Conservation (phyloP, 768 basidiomycete species). For the Mycena amicta region DNA sequence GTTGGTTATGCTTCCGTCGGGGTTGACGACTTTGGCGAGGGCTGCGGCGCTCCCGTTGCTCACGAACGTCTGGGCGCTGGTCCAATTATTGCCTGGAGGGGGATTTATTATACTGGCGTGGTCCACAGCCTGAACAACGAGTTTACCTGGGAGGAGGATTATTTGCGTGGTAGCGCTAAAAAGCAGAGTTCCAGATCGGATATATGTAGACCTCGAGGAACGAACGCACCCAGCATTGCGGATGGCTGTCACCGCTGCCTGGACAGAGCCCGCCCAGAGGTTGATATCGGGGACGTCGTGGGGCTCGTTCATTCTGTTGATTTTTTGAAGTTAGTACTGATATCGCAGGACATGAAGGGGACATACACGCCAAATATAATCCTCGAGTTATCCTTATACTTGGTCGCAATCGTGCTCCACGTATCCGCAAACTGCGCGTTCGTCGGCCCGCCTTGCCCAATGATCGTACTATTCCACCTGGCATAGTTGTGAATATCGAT, state of each 20-base stretch:
- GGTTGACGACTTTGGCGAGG: constrained; percentile 46
- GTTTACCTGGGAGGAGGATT: constrained; percentile 63
- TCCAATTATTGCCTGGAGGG: constrained; percentile 63
- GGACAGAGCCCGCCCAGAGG: constrained; percentile 53
- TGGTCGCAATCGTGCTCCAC: constrained; percentile 55
- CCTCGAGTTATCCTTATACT: constrained; percentile 44
- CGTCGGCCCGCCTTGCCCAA: constrained; percentile 65
- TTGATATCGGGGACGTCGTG: constrained; percentile 55
- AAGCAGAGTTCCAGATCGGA: no score
- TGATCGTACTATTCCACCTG: constrained; percentile 55
- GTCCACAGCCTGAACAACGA: no score
- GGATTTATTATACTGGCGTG: no score
- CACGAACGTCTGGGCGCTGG: constrained; percentile 53
- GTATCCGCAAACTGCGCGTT: constrained; percentile 54
- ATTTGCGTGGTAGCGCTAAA: constrained; percentile 53
- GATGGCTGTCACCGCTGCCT: constrained; percentile 65
- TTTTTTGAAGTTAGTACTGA: neutral
- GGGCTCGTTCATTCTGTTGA: constrained; percentile 62
- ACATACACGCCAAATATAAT: constrained; percentile 54
- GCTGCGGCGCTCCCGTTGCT: constrained; percentile 43
- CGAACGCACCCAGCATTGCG: constrained; percentile 48
- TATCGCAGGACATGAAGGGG: neutral
- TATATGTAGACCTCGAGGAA: neutral
- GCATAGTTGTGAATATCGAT: constrained; percentile 68
- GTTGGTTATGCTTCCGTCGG: constrained; percentile 45